Percentiles rank a stretch among this genome's conserved stretches.
These are phyloP conservation scores for Mycena vitilis DNA, from an alignment of 768 basidiomycete genomes.

Conservation along the genomic window DNA sequence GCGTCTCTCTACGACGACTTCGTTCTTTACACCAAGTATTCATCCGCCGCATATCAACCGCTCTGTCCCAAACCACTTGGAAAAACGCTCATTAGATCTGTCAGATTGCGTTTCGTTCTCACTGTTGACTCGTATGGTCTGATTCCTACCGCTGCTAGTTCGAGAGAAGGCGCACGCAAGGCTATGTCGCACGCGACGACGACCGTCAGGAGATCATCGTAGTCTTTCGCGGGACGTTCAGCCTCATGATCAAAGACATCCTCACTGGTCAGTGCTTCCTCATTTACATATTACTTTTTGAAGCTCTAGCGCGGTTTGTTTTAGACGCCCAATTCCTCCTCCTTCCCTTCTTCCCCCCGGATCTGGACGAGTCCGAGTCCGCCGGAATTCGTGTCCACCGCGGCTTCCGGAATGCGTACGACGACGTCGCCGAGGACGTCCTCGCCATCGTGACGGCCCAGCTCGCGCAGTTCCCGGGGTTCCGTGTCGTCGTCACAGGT, in stretches of 20 bases:
- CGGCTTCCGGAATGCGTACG: slow-evolving; percentile 19
- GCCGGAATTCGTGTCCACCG: slow-evolving; percentile 13
- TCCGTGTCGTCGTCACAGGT: slow-evolving; percentile 35
- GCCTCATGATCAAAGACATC: too few species aligned
- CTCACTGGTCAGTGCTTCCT: too few species aligned
- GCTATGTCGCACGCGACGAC: slow-evolving; percentile 41
- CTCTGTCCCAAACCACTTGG: slow-evolving; percentile 63
- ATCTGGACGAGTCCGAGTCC: background rate
- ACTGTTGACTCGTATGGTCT: background rate
- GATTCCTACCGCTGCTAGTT: background rate
- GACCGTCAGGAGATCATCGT: slow-evolving; percentile 38
- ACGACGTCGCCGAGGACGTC: slow-evolving; percentile 16
- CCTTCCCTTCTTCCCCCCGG: slow-evolving; percentile 7
- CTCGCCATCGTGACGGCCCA: background rate
- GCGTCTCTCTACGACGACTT: slow-evolving; percentile 54
- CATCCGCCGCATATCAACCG: slow-evolving; percentile 61
- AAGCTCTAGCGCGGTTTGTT: too few species aligned
- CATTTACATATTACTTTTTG: too few species aligned
- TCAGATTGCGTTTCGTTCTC: slow-evolving; percentile 38
- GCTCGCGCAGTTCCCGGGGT: slow-evolving; percentile 15
- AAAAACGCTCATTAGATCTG: slow-evolving; percentile 54
- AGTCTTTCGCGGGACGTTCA: slow-evolving; percentile 38
- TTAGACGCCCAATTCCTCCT: background rate
- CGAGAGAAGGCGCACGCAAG: slow-evolving; percentile 29
- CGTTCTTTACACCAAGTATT: slow-evolving; percentile 61